Evolutionary conservation across 208 protist genomes (phyloP), one percentile per base, ranked within the genome.

Genomic region (Trypanosoma platydactyli): DNA sequence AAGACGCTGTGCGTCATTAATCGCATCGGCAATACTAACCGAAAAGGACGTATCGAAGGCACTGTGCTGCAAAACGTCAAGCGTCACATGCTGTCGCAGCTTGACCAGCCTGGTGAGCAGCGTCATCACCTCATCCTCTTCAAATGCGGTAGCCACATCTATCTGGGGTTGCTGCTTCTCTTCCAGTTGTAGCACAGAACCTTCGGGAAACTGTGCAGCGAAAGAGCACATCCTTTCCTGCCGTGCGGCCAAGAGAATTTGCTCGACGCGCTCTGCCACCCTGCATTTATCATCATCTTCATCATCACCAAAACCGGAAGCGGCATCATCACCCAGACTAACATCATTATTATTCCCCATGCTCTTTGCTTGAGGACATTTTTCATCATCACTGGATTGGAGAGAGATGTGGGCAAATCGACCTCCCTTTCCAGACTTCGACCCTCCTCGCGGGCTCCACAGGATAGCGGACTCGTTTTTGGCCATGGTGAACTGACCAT

Each of bases 1-100:
- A 18, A 71, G 42, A 9, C 64, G 73, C 63, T 91, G 73, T 13
- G 76, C 77, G 6, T 69, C 61, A 1, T 70, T 69, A 15, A 71
- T 44, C 5, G 80, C 46, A 33, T 87, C 79, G 1, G 76, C 56
- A 29, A 88, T 81, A 56, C 80, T 73, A 55, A 74, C 74, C 0
- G 68, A 68, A 53, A 91, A 88, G 18, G 74, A 63, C 3, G 74
- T 59, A 52, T 74, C 73, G 22, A 76, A 38, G 7, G 65, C 45
- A 12, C 49, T 75, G 29, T 74, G 72, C 13, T 74, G 84, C 56
- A 91, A 42, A 0, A 58, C 29, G 29, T 60, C 61, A 49, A 91
- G 86, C 12, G 51, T 45, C 0, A 46, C 38, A 18, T 77, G 65
- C 3, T 65, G 45, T 16, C 73, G 49, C 33, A 91, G 59, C 52